A percentile compares a stretch with the other conserved stretches of the same genome.
Conservation (phyloP, 441 rosid species). For the Adansonia rubrostipa region DNA sequence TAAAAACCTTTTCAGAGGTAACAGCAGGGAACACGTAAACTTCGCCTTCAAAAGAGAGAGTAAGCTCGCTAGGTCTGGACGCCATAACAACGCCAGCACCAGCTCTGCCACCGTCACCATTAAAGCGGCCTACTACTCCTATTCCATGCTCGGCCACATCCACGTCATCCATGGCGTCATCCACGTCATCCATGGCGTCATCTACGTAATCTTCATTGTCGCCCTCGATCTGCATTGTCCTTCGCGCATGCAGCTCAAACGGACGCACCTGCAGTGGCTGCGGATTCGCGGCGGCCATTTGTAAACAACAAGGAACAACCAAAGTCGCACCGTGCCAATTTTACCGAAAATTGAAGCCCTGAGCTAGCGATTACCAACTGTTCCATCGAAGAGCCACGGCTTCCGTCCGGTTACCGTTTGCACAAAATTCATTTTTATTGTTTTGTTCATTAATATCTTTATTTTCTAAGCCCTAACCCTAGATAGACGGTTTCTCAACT, state of each 20-base stretch:
- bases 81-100: slow-evolving; percentile 43
- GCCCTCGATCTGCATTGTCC: slow-evolving; percentile 48
- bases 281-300: slow-evolving; percentile 63
- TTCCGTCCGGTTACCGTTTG: not conserved
- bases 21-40: slow-evolving; percentile 72
- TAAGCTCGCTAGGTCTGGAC: slow-evolving; percentile 64
- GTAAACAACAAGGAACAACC: slow-evolving; percentile 13
- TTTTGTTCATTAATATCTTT: not conserved
- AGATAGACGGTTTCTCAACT: slow-evolving; percentile 17
- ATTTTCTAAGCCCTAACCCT: slow-evolving; percentile 38
- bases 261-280: slow-evolving; percentile 58
- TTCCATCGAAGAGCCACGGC: slow-evolving; percentile 37
- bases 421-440: not conserved
- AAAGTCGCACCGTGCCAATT: slow-evolving; percentile 19
- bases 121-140: slow-evolving; percentile 12
- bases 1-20: slow-evolving; percentile 52
- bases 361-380: slow-evolving; percentile 27
- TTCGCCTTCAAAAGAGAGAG: slow-evolving; percentile 76
- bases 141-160: slow-evolving; percentile 46
- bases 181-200: slow-evolving; percentile 38
- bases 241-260: slow-evolving; percentile 38
- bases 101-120: slow-evolving; percentile 28
- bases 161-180: slow-evolving; percentile 40
- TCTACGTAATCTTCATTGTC: slow-evolving; percentile 47
- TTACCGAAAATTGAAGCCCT: slow-evolving; percentile 2